Base-by-base conservation (phyloP, 805 yeast genomes). In the Kuraishia piskuri region DNA sequence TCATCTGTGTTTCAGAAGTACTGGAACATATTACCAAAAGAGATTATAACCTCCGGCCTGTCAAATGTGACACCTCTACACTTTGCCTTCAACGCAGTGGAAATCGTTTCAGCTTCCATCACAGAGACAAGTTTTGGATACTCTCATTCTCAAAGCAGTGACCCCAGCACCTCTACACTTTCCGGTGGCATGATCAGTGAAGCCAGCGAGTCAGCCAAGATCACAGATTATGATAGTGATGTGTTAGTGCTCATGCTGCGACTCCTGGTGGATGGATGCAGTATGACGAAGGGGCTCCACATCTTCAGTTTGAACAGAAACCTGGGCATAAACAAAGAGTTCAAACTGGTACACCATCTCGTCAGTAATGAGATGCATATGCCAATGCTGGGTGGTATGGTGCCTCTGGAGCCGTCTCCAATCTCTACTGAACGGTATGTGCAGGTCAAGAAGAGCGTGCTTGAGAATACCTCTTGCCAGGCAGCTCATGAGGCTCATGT, bases 21-120 rank as follows among this genome's bases (percentile, higher is more conserved):
- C 48, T 76, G 65, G 72, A 64, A 53, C 20, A 59, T 45, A 48
- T 68, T 65, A 49, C 74, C 73, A 1, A 57, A 58, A 19, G 67
- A 65, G 9, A 59, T 78, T 25, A 56, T 76, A 51, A 64, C 63
- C 25, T 63, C 70, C 19, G 59, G 63, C 52, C 58, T 83, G 17
- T 77, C 86, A 2, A 75, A 72, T 36, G 74, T 77, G 55, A 76
- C 86, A 0, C 82, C 82, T 46, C 66, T 79, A 36, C 77, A 78
- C 54, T 68, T 81, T 50, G 72, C 83, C 5, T 74, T 69, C 58
- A 80, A 77, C 59, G 61, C 74, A 14, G 73, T 83, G n/a, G 84
- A 79, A 55, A 77, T 83, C 22, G 62, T 83, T 50, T 73, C 72
- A 17, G 68, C 73, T 46, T 69, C 83, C 10, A 65, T 78, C 6